Conservation (phyloP, 352 stramenopile genomes). For the Phytophthora cryptogea region DNA sequence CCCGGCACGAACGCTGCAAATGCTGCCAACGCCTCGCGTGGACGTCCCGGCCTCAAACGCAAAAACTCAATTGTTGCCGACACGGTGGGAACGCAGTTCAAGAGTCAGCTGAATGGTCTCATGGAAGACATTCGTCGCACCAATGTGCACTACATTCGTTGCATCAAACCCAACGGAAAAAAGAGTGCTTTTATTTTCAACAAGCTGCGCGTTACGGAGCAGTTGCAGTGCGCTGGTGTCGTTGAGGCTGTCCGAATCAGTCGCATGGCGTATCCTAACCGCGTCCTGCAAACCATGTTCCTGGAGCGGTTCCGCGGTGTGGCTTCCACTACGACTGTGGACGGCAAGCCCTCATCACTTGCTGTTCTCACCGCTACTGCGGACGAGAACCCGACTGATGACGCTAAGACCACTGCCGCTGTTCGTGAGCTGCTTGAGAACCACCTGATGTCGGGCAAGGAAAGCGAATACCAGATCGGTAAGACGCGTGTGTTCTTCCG, state of each 20-base stretch:
- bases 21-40: slow-evolving; percentile 23
- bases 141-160: slow-evolving; percentile 98
- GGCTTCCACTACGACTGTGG: slow-evolving; percentile 30
- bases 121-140: slow-evolving; percentile 96
- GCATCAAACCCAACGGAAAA: slow-evolving; percentile 98
- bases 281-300: slow-evolving; percentile 91
- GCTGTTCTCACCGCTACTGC: slow-evolving; percentile 39
- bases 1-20: slow-evolving; percentile 27
- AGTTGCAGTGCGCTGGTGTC: slow-evolving; percentile 97
- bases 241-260: slow-evolving; percentile 98
- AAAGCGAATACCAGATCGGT: slow-evolving; percentile 79
- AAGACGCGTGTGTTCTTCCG: slow-evolving; percentile 96
- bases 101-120: slow-evolving; percentile 92
- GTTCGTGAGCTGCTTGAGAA: slow-evolving; percentile 59
- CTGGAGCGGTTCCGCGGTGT: slow-evolving; percentile 84
- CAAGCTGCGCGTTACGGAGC: slow-evolving; percentile 93
- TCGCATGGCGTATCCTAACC: slow-evolving; percentile 98
- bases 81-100: slow-evolving; percentile 93
- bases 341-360: slow-evolving; percentile 33
- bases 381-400: slow-evolving; percentile 42
- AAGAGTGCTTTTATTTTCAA: slow-evolving; percentile 92
- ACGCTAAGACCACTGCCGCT: slow-evolving; percentile 40
- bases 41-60: slow-evolving; percentile 55
- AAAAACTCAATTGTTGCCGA: slow-evolving; percentile 85
- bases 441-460: slow-evolving; percentile 64